These are phyloP conservation scores for Mortierella alpina DNA, from an alignment of 192 early-diverging fungal species.

Conservation along the genomic window DNA sequence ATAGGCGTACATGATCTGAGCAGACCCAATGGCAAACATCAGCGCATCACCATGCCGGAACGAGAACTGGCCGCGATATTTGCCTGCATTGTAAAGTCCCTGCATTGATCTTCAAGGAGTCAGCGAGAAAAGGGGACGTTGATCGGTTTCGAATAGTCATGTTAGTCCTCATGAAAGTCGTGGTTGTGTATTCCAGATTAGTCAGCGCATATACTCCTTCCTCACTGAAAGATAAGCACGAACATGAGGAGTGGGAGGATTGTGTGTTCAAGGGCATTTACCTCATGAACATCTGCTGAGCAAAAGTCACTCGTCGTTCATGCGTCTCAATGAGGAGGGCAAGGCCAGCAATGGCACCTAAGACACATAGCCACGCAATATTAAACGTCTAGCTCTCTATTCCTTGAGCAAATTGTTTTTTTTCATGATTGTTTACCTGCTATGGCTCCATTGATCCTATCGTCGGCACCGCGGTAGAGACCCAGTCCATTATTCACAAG, in stretches of 20 bases:
- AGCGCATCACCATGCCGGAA: constrained; percentile 67
- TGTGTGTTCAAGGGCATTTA: constrained; percentile 14
- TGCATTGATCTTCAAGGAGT: constrained; percentile 59
- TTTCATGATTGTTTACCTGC: constrained; percentile 45
- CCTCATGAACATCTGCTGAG: constrained; percentile 71
- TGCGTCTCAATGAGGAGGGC: constrained; percentile 62
- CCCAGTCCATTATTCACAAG: constrained; percentile 73
- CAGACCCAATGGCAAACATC: constrained; percentile 62
- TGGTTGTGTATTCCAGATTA: constrained; percentile 11
- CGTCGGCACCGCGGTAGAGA: constrained; percentile 60
- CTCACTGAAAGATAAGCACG: neutral
- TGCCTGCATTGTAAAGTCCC: constrained; percentile 65
- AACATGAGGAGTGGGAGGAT: neutral
- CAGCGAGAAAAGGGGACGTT: neutral
- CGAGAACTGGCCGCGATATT: constrained; percentile 61
- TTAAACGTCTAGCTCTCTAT: neutral
- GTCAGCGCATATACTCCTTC: constrained; percentile 17
- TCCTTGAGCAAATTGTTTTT: no score
- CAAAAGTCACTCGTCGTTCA: constrained; percentile 64
- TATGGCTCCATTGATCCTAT: constrained; percentile 65
- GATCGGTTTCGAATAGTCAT: neutral
- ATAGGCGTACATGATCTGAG: constrained; percentile 68
- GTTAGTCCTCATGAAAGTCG: neutral
- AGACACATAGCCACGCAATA: neutral
- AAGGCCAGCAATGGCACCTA: constrained; percentile 63